A percentile compares a stretch with the other conserved stretches of the same genome.
phyloP scores from a whole-genome alignment of 495 filamentous ascomycete species.

The Copromyces sp. region DNA sequence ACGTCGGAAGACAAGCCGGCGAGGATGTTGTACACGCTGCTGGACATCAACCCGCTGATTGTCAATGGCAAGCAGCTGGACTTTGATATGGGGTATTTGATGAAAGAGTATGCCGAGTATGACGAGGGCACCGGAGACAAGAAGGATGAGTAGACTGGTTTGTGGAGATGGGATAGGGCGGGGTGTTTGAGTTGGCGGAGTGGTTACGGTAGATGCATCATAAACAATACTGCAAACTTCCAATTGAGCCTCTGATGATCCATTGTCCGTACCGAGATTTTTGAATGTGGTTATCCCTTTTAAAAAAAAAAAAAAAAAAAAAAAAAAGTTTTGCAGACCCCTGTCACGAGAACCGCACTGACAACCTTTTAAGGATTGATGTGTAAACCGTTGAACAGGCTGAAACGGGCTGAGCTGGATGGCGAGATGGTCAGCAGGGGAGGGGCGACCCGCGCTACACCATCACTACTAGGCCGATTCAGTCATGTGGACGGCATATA shows the following conservation, averaged over 20 bases:
- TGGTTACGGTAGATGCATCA: background rate
- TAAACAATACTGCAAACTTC: background rate
- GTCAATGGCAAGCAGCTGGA: background rate
- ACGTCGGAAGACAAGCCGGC: conserved; percentile 1
- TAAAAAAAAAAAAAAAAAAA: no score
- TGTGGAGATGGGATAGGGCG: background rate
- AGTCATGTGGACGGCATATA: background rate
- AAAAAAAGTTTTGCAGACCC: no score
- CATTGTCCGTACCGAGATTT: no score
- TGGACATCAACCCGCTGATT: background rate
- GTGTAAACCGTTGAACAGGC: background rate
- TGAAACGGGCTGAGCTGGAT: background rate
- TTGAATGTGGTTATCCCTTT: no score
- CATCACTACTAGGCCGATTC: background rate
- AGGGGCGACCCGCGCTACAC: background rate
- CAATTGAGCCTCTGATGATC: background rate
- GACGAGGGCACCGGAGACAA: background rate
- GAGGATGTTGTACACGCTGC: background rate
- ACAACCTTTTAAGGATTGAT: no score
- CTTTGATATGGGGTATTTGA: background rate
- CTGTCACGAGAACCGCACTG: no score
- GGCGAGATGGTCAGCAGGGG: background rate
- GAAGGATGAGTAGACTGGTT: background rate
- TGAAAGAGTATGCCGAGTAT: background rate
- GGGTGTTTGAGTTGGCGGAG: background rate